Conservation (phyloP, 352 stramenopile genomes). For the Pythium scleroteichum region DNA sequence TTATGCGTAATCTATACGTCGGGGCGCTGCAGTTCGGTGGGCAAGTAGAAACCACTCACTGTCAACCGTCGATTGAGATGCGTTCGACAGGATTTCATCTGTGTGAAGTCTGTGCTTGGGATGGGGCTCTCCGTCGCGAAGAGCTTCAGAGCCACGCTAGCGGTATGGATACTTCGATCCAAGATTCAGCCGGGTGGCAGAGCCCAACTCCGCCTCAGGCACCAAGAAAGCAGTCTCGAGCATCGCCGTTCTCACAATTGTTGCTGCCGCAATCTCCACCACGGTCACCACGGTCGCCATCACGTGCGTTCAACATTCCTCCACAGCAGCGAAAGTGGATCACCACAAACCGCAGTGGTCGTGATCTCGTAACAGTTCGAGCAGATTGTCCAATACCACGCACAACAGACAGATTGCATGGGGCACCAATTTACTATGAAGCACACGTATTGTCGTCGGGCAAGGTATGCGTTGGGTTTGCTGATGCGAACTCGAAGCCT, state of each 20-base stretch:
- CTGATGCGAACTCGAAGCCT: conserved; percentile 6
- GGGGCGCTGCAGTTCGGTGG: conserved; percentile 12
- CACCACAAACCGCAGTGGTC: conserved; percentile 52
- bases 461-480: conserved; percentile 57
- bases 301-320: conserved; percentile 32
- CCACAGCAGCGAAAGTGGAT: conserved; percentile 50
- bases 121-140: conserved; percentile 53
- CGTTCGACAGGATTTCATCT: conserved; percentile 37
- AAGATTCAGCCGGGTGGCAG: conserved; percentile 19
- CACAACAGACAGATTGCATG: neutral
- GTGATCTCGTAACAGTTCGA: conserved; percentile 43
- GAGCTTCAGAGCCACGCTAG: conserved; percentile 55
- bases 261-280: conserved; percentile 35
- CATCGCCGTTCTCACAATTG: conserved; percentile 5
- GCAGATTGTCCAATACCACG: conserved; percentile 21
- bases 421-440: conserved; percentile 48
- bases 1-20: conserved; percentile 18
- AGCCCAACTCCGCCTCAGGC: conserved; percentile 15
- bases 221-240: conserved; percentile 20
- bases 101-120: conserved; percentile 63
- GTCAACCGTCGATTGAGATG: conserved; percentile 1
- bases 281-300: conserved; percentile 30
- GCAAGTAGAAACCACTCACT: neutral
- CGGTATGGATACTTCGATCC: conserved; percentile 39
- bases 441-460: conserved; percentile 48